Percentiles rank a stretch among this genome's conserved stretches.
Conservation (phyloP, 2,329 filamentous ascomycete genomes). For the Nemania serpens region DNA sequence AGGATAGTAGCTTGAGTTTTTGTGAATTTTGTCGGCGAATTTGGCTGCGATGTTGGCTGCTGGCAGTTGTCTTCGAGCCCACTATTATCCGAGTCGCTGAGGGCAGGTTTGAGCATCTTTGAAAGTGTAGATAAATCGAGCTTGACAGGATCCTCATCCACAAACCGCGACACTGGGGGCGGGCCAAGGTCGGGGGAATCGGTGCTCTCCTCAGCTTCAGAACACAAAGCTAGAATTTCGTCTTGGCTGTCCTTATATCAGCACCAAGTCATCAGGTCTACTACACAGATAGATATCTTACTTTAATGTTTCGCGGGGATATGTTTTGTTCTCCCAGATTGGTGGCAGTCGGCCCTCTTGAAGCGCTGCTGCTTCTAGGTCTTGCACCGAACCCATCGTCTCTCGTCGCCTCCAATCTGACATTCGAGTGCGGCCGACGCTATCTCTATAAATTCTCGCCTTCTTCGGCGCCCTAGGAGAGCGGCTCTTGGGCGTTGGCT, state of each 20-base stretch:
- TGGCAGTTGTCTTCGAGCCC: slow-evolving; percentile 3
- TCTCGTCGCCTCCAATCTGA: slow-evolving; percentile 62
- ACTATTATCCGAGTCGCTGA: slow-evolving; percentile 18
- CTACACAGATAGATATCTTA: slow-evolving; percentile 39
- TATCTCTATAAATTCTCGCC: slow-evolving; percentile 46
- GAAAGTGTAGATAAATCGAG: slow-evolving; percentile 51
- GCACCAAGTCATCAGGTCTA: neutral
- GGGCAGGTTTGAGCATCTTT: slow-evolving; percentile 21
- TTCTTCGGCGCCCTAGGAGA: slow-evolving; percentile 48
- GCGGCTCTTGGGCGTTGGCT: slow-evolving; percentile 57
- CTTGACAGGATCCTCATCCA: slow-evolving; percentile 61
- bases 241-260: slow-evolving; percentile 53
- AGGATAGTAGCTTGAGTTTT: slow-evolving; percentile 5
- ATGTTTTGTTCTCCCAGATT: slow-evolving; percentile 72
- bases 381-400: slow-evolving; percentile 47
- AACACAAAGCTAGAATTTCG: slow-evolving; percentile 65
- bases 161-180: slow-evolving; percentile 62
- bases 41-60: neutral
- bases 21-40: neutral
- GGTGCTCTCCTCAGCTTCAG: slow-evolving; percentile 52
- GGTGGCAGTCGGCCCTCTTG: slow-evolving; percentile 65
- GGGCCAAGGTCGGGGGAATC: slow-evolving; percentile 73
- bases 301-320: slow-evolving; percentile 71
- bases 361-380: slow-evolving; percentile 55
- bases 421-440: slow-evolving; percentile 51